Conservation (phyloP, 805 yeast species). For the Kazachstania psychrophila region DNA sequence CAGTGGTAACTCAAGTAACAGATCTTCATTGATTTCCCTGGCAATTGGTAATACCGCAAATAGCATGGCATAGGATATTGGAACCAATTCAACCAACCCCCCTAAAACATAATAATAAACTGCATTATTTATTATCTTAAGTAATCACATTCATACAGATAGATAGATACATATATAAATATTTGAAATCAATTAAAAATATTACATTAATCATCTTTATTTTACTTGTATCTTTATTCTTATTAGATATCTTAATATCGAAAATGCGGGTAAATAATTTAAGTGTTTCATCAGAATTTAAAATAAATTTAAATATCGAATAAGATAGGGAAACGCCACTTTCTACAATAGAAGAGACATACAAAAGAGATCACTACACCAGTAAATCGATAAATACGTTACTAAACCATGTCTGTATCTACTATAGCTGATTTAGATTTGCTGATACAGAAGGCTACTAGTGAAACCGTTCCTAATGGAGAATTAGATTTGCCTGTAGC, state of each 20-base stretch:
- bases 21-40: slow-evolving; percentile 18
- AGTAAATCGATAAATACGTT: background rate
- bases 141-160: no score
- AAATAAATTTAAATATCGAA: no score
- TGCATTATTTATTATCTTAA: no score
- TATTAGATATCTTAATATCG: no score
- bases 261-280: no score
- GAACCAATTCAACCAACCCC: no score
- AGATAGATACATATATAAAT: no score
- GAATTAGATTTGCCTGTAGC: slow-evolving; percentile 70
- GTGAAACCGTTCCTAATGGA: slow-evolving; percentile 86
- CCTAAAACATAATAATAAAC: no score
- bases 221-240: no score
- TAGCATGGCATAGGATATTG: slow-evolving; percentile 3
- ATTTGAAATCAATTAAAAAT: no score
- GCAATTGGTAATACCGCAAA: slow-evolving; percentile 8
- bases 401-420: slow-evolving; percentile 18
- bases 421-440: slow-evolving; percentile 38
- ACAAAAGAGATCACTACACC: background rate
- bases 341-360: background rate
- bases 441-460: slow-evolving; percentile 67
- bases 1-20: slow-evolving; percentile 15
- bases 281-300: background rate
- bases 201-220: no score
- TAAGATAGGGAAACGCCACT: no score